These are phyloP conservation scores for Rhizopus sp. DNA, from an alignment of 371 early-diverging fungal genomes.

Conservation along the genomic window DNA sequence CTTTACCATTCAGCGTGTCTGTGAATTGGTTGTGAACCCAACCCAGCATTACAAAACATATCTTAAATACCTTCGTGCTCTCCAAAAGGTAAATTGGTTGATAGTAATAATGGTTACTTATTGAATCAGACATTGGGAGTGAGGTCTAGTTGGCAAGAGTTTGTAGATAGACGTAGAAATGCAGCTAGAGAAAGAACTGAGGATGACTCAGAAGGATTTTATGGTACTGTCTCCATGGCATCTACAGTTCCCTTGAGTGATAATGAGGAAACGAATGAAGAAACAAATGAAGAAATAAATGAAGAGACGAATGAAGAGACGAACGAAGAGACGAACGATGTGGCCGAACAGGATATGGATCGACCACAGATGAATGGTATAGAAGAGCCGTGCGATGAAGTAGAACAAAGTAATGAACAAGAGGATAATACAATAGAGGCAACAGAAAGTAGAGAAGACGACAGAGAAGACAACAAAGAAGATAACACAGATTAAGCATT, in stretches of 20 bases:
- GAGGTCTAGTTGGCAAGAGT: neutral
- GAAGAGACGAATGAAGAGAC: neutral
- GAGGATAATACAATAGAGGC: too few relatives aligned
- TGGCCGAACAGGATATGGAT: neutral
- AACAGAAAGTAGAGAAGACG: too few relatives aligned
- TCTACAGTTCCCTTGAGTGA: too few relatives aligned
- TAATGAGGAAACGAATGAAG: neutral
- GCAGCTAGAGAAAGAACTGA: neutral
- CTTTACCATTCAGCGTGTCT: slow-evolving; percentile 62
- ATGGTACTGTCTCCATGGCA: too few relatives aligned
- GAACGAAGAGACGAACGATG: neutral
- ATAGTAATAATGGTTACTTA: neutral
- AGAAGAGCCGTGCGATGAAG: too few relatives aligned
- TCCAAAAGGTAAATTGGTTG: slow-evolving; percentile 52
- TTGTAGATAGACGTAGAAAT: slow-evolving; percentile 1
- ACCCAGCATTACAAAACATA: slow-evolving; percentile 52
- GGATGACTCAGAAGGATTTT: too few relatives aligned
- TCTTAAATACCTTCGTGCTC: slow-evolving; percentile 59
- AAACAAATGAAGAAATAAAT: neutral
- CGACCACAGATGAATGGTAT: neutral
- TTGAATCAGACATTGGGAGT: neutral
- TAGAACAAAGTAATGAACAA: too few relatives aligned
- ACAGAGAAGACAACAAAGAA: too few relatives aligned
- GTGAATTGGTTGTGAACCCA: slow-evolving; percentile 53
- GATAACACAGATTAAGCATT: too few relatives aligned